Conservation (phyloP, 176 grass and related monocot species). For the Bolboschoenus planiculmis region DNA sequence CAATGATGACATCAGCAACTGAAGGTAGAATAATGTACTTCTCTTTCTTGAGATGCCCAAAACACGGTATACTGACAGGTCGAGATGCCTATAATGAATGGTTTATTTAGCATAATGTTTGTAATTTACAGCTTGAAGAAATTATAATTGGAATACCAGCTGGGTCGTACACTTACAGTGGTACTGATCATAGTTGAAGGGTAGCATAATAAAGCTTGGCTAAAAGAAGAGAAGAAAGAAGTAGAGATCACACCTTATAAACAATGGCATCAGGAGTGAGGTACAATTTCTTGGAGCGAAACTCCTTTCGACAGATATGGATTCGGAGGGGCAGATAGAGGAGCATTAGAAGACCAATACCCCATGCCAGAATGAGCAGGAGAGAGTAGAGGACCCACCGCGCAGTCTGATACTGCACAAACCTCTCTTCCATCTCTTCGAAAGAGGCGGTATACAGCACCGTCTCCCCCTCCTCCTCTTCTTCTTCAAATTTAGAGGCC, state of each 20-base stretch:
- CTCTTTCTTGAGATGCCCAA: constrained; percentile 53
- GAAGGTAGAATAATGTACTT: constrained; percentile 56
- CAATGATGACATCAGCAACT: constrained; percentile 53
- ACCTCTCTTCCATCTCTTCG: constrained; percentile 40
- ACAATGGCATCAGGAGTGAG: constrained; percentile 49
- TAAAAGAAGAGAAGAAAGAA: too few species aligned
- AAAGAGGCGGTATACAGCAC: constrained; percentile 57
- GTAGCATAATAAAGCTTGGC: too few species aligned
- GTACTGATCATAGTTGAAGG: too few species aligned
- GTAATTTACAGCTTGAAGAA: too few species aligned
- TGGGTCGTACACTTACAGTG: too few species aligned
- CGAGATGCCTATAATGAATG: constrained; percentile 25
- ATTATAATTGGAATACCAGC: too few species aligned
- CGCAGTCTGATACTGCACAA: constrained; percentile 51
- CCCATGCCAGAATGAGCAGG: constrained; percentile 51
- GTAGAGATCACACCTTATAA: too few species aligned
- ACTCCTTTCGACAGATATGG: constrained; percentile 30
- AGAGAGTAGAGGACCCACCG: constrained; percentile 50
- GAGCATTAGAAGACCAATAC: constrained; percentile 63
- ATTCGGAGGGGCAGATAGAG: constrained; percentile 51
- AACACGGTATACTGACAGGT: constrained; percentile 46
- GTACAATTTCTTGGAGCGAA: constrained; percentile 49
- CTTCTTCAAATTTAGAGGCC: constrained; percentile 4
- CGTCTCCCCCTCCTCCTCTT: constrained; percentile 16
- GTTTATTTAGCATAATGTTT: too few species aligned